Conservation (phyloP, 345 rosid genomes). For the Geranium brycei region DNA sequence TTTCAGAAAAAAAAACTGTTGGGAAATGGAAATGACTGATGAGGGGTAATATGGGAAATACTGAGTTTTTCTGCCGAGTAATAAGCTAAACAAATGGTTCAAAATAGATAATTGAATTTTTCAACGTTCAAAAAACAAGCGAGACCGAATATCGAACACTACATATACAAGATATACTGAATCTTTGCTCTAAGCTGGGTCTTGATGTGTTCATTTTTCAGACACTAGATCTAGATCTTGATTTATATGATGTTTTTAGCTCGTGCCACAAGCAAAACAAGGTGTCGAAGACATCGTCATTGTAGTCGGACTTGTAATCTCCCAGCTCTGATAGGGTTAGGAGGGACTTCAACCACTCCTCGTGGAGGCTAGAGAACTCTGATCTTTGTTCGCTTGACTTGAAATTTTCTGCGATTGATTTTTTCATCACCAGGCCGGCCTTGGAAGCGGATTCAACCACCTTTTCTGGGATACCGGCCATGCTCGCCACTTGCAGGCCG, state of each 20-base stretch:
- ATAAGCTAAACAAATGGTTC: too few species aligned
- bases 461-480: constrained; percentile 79
- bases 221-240: neutral
- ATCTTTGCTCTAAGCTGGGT: too few species aligned
- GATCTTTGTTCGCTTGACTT: constrained; percentile 67
- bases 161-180: neutral
- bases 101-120: neutral
- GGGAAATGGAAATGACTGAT: neutral
- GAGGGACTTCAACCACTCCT: constrained; percentile 63
- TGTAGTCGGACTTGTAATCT: constrained; percentile 17
- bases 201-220: too few species aligned
- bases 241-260: constrained; percentile 24
- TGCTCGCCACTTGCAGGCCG: constrained; percentile 72
- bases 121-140: neutral
- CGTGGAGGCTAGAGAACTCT: constrained; percentile 83
- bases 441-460: constrained; percentile 53
- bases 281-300: constrained; percentile 51
- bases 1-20: constrained; percentile 9
- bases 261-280: constrained; percentile 83
- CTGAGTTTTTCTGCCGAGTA: too few species aligned
- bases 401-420: constrained; percentile 52
- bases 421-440: constrained; percentile 57
- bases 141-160: neutral
- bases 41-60: neutral
- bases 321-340: constrained; percentile 20